Base-by-base conservation (phyloP, 2,329 filamentous ascomycete genomes). In the Ophiocordyceps australis region DNA sequence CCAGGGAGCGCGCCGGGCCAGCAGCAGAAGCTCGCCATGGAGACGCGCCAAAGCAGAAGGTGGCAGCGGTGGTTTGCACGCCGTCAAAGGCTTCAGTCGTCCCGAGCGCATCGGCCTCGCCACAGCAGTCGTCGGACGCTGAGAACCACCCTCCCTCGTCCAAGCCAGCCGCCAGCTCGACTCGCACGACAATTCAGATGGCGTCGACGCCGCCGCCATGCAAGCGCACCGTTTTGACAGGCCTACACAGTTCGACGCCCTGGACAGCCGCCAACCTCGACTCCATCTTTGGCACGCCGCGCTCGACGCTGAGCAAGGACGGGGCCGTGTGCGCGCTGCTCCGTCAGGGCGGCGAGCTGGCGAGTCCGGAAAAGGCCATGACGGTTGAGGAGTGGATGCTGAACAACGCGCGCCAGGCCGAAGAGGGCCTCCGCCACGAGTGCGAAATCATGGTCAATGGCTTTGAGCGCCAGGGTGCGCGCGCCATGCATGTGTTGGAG, bases 371-470 rank as follows among this genome's bases (percentile, higher is more conserved):
- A 55, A 83, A 77, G 56, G 59, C 65, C 20, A 93, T 98, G 85
- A 86, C 74, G 5, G 81, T 95, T 0, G 82, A 93, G 47, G 74
- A 94, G 48, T 98, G 86, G 82, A 77, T 98, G 20, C 59, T 73
- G 30, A 67, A 74, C 50, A 85, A 89, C 37, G 89, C 89, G 0
- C 64, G 65, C 32, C 61, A 74, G 43, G 82, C 80, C 0, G 85
- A 95, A 55, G 69, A 74, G 49, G 74, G 72, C 46, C 56, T 98
- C 28, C 75, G 74, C 42, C 55, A 62, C 19, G 78, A 91, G 45
- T 93, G 83, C 42, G 86, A 95, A 55, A 57, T 69, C 15, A 67
- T 92, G 48, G 81, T 98, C 5, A 66, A 63, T 31, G 59, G 67
- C 7, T 95, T 95, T 47, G 86, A 95, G 53, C 71, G 59, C 31